Conservation (phyloP, 345 rosid species). For the sweet orange (Citrus sinensis) region DNA sequence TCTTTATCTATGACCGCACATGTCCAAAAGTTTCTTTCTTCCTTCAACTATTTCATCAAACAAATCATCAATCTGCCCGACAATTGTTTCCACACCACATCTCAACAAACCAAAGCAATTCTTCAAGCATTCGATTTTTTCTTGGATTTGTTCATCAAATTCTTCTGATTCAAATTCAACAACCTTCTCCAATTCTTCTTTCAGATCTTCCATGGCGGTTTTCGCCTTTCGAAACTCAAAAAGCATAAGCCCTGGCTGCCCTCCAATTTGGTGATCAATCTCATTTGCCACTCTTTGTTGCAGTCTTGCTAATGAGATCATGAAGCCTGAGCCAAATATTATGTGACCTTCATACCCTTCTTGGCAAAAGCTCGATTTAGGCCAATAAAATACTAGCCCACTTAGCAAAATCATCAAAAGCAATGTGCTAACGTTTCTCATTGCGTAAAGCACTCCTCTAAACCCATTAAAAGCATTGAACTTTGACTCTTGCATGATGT, state of each 20-base stretch:
- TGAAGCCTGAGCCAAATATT: constrained; percentile 43
- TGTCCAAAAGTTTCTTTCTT: constrained; percentile 72
- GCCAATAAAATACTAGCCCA: constrained; percentile 60
- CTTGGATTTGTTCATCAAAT: constrained; percentile 26
- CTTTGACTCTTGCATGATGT: constrained; percentile 32
- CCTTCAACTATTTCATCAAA: constrained; percentile 90
- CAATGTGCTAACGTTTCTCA: constrained; percentile 62
- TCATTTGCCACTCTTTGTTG: constrained; percentile 55
- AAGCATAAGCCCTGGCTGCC: constrained; percentile 44
- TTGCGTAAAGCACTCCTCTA: constrained; percentile 75
- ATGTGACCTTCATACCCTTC: constrained; percentile 20
- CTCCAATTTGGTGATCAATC: constrained; percentile 38
- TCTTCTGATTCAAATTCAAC: constrained; percentile 21
- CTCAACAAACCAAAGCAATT: constrained; percentile 59
- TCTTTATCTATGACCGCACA: constrained; percentile 65
- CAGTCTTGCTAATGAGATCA: constrained; percentile 51
- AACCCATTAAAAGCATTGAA: constrained; percentile 72
- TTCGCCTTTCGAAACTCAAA: constrained; percentile 58
- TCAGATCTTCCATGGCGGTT: constrained; percentile 62
- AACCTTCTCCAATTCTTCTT: constrained; percentile 46
- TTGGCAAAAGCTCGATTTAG: constrained; percentile 30
- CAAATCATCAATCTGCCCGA: constrained; percentile 82
- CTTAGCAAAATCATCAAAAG: constrained; percentile 53
- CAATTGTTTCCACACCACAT: constrained; percentile 60
- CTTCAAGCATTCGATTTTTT: constrained; percentile 51